A percentile compares a stretch with the other conserved stretches of the same genome.
Evolutionary conservation across 2,329 filamentous ascomycete species (phyloP).

Genomic region (Stachybotrys chlorohalonatus): DNA sequence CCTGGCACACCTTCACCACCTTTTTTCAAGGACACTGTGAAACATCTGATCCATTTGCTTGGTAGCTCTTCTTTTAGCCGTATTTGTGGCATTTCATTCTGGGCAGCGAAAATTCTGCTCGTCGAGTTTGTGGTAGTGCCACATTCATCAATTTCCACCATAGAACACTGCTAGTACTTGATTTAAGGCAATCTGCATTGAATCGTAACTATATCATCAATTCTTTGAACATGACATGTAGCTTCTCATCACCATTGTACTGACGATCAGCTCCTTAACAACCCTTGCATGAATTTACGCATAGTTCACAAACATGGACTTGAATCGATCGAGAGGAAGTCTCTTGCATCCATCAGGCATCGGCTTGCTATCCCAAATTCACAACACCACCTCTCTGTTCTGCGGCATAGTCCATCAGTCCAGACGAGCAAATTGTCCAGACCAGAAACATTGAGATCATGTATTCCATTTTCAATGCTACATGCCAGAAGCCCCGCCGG

Average conservation of each 20-base stretch:
- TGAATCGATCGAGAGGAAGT: neutral
- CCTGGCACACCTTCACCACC: conserved; percentile 55
- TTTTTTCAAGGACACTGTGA: conserved; percentile 53
- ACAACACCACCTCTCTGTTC: neutral
- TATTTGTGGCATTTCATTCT: no score
- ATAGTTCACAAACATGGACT: neutral
- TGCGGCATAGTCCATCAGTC: neutral
- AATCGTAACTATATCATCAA: no score
- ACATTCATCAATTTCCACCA: no score
- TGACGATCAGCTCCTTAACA: no score
- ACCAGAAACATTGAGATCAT: conserved; percentile 21
- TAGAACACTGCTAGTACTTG: no score
- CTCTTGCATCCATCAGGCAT: neutral
- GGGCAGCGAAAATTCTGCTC: no score
- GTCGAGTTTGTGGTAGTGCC: no score
- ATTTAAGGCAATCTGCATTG: no score
- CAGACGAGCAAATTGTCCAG: no score
- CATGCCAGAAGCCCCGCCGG: conserved; percentile 44
- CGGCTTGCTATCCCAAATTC: neutral
- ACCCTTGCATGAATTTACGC: no score
- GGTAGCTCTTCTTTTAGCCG: conserved; percentile 22
- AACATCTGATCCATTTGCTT: conserved; percentile 50
- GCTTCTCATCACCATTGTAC: no score
- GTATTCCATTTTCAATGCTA: conserved; percentile 49
- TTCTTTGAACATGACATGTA: no score